Evolutionary conservation across 1,284 basidiomycete genomes (phyloP).

Genomic region (Paramarasmius palmivorus): DNA sequence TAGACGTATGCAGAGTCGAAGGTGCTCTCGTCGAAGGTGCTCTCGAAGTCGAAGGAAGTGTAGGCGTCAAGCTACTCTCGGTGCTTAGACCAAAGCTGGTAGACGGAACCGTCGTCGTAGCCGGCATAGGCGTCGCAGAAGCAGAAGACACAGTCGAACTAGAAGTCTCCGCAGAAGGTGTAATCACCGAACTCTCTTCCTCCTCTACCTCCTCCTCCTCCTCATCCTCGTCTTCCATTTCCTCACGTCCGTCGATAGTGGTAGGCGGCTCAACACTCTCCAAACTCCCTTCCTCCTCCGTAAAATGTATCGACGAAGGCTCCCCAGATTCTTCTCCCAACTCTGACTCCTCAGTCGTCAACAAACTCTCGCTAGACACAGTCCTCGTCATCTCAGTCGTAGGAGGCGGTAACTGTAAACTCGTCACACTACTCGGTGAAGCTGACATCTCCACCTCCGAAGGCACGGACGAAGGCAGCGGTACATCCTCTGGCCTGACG

Average conservation of each 20-base stretch:
- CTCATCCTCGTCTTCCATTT: too few relatives aligned
- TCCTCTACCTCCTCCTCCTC: too few relatives aligned
- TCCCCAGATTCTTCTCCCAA: conserved; percentile 1
- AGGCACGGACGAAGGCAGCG: conserved; percentile 13
- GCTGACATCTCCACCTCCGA: conserved; percentile 13
- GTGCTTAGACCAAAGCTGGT: conserved; percentile 3
- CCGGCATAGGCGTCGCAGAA: neutral
- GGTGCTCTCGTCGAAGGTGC: conserved; percentile 5
- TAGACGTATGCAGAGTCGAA: too few relatives aligned
- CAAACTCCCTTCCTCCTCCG: neutral
- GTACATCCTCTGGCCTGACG: conserved; percentile 7
- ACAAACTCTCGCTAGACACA: too few relatives aligned
- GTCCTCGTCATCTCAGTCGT: conserved; percentile 10
- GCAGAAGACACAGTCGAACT: conserved; percentile 8
- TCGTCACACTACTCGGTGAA: conserved; percentile 12
- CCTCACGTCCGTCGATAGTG: neutral
- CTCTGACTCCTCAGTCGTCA: too few relatives aligned
- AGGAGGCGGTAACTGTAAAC: conserved; percentile 9
- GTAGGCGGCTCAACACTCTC: conserved; percentile 7
- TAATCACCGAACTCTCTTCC: too few relatives aligned
- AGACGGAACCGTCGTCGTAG: neutral
- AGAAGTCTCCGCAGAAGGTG: too few relatives aligned
- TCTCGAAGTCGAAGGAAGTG: conserved; percentile 11
- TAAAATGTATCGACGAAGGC: neutral
- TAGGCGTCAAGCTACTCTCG: conserved; percentile 11